Evolutionary conservation across 2,329 filamentous ascomycete genomes (phyloP).

Genomic region (Colletotrichum gigasporum): DNA sequence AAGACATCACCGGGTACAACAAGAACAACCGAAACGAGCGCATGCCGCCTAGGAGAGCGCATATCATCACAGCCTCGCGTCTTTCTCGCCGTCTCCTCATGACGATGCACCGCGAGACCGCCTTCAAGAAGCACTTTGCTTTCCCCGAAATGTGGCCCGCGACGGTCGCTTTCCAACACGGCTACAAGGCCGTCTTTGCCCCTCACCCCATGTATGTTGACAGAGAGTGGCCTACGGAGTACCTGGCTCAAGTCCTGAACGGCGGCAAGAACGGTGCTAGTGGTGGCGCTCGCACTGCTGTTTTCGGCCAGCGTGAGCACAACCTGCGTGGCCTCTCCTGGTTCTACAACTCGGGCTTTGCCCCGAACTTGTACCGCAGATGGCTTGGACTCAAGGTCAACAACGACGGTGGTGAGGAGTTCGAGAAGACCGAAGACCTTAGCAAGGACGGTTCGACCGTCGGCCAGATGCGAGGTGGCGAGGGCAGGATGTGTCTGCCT

Average conservation of each 20-base stretch:
- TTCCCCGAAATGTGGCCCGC: slow-evolving; percentile 98
- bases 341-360: slow-evolving; percentile 91
- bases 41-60: slow-evolving; percentile 76
- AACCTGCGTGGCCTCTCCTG: slow-evolving; percentile 88
- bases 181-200: slow-evolving; percentile 89
- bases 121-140: slow-evolving; percentile 85
- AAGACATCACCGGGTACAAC: slow-evolving; percentile 89
- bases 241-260: slow-evolving; percentile 84
- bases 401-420: slow-evolving; percentile 80
- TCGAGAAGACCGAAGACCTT: slow-evolving; percentile 69
- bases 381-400: slow-evolving; percentile 88
- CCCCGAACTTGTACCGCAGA: slow-evolving; percentile 80
- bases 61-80: slow-evolving; percentile 88
- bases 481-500: slow-evolving; percentile 90
- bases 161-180: slow-evolving; percentile 88
- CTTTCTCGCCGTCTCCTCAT: slow-evolving; percentile 82
- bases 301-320: slow-evolving; percentile 87
- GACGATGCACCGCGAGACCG: slow-evolving; percentile 92
- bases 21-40: slow-evolving; percentile 64
- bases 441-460: slow-evolving; percentile 60
- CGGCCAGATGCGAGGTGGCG: slow-evolving; percentile 69
- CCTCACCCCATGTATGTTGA: slow-evolving; percentile 92
- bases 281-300: slow-evolving; percentile 76
- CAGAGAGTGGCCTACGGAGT: slow-evolving; percentile 83
- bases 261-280: slow-evolving; percentile 78